A percentile compares a stretch with the other conserved stretches of the same genome.
phyloP scores from a whole-genome alignment of 1,284 basidiomycete genomes.

The Ceratobasidium sp. region DNA sequence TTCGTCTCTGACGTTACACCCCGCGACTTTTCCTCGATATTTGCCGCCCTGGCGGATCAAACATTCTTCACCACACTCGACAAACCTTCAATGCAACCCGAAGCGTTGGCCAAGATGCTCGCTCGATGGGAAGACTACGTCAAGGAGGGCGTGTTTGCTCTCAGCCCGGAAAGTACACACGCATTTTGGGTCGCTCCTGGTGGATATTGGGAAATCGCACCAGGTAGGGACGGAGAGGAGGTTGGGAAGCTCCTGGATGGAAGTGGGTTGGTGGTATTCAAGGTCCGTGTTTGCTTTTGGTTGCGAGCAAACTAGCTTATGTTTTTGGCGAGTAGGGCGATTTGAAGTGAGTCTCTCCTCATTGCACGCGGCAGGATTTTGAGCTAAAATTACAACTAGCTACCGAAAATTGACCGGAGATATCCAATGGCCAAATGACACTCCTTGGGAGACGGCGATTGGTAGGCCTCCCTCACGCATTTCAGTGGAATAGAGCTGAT shows the following conservation, averaged over 20 bases:
- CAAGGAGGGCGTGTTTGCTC: slow-evolving; percentile 29
- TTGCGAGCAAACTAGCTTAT: not conserved
- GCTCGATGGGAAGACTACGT: slow-evolving; percentile 48
- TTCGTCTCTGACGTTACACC: slow-evolving; percentile 94
- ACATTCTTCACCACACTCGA: slow-evolving; percentile 50
- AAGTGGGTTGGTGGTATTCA: slow-evolving; percentile 91
- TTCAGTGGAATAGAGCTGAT: slow-evolving; percentile 20
- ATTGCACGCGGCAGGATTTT: not conserved
- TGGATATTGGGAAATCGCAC: slow-evolving; percentile 82
- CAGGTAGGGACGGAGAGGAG: slow-evolving; percentile 31
- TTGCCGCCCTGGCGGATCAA: slow-evolving; percentile 60
- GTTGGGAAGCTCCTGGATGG: slow-evolving; percentile 65
- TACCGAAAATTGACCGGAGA: slow-evolving; percentile 93
- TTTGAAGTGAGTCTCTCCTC: slow-evolving; percentile 73
- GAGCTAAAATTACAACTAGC: slow-evolving; percentile 58
- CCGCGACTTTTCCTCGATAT: slow-evolving; percentile 74
- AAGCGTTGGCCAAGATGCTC: slow-evolving; percentile 54
- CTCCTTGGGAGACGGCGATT: slow-evolving; percentile 82
- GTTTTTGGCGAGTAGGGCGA: slow-evolving; percentile 72
- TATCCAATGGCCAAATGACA: slow-evolving; percentile 87
- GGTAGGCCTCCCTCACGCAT: slow-evolving; percentile 64
- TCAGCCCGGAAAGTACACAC: slow-evolving; percentile 8
- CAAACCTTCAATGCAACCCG: slow-evolving; percentile 55
- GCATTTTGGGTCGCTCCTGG: slow-evolving; percentile 80
- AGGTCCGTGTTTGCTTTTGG: slow-evolving; percentile 63